These are phyloP conservation scores for Isatis tinctoria DNA, from an alignment of 345 rosid genomes.

Conservation along the genomic window DNA sequence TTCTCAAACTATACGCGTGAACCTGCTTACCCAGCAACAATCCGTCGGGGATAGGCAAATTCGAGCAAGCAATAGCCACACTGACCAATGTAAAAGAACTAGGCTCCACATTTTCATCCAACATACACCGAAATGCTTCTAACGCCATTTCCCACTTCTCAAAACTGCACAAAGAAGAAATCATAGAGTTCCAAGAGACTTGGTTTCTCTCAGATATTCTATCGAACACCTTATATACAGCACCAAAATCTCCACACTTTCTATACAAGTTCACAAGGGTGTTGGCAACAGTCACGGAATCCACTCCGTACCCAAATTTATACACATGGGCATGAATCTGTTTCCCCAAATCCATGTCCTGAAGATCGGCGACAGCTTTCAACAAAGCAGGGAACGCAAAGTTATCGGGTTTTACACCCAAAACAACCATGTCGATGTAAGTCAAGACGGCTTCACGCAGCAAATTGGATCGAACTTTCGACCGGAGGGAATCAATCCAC, in stretches of 20 bases:
- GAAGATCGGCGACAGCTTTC: constrained; percentile 58
- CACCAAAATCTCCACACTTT: constrained; percentile 54
- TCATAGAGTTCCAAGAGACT: constrained; percentile 87
- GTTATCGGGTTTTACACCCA: constrained; percentile 55
- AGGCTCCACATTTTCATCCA: constrained; percentile 51
- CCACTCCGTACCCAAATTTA: constrained; percentile 56
- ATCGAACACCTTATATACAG: constrained; percentile 64
- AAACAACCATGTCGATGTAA: constrained; percentile 53
- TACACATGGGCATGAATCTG: constrained; percentile 80
- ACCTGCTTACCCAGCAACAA: constrained; percentile 69
- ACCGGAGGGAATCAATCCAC: constrained; percentile 71
- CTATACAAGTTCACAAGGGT: constrained; percentile 69
- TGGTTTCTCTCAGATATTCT: constrained; percentile 69
- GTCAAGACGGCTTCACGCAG: constrained; percentile 61
- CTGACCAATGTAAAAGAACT: constrained; percentile 88
- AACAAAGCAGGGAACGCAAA: constrained; percentile 75
- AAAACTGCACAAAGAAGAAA: constrained; percentile 55
- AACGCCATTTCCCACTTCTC: constrained; percentile 72
- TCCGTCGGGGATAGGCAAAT: constrained; percentile 38
- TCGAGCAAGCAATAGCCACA: constrained; percentile 67
- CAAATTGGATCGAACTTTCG: constrained; percentile 47
- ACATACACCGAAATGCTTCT: constrained; percentile 59
- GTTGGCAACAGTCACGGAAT: constrained; percentile 55
- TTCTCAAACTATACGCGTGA: constrained; percentile 63
- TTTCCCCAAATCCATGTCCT: constrained; percentile 49